These are phyloP conservation scores for Pittosporum tobira DNA, from an alignment of 129 eudicot species.

Conservation along the genomic window DNA sequence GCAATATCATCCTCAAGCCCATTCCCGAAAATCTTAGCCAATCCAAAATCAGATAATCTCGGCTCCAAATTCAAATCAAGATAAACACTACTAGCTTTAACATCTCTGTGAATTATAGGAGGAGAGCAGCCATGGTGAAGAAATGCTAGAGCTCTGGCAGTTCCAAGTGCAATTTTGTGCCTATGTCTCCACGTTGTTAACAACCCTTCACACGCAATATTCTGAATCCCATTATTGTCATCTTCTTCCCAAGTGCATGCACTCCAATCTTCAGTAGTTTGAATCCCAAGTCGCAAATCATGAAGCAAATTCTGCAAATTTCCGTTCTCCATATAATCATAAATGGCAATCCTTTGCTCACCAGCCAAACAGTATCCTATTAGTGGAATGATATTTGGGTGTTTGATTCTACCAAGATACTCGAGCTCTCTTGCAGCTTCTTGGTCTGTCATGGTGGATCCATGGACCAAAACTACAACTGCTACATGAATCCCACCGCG, in stretches of 20 bases:
- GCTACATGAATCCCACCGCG: constrained; percentile 76
- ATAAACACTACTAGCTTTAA: constrained; percentile 72
- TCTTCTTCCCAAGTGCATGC: constrained; percentile 69
- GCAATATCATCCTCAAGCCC: constrained; percentile 35
- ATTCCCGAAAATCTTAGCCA: constrained; percentile 63
- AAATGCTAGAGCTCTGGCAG: constrained; percentile 75
- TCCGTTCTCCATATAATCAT: constrained; percentile 77
- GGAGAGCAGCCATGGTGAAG: constrained; percentile 93
- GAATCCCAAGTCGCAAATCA: constrained; percentile 70
- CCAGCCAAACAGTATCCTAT: constrained; percentile 89
- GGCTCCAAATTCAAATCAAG: constrained; percentile 72
- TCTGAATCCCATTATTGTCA: constrained; percentile 37
- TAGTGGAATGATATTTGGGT: constrained; percentile 71
- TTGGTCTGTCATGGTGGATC: constrained; percentile 67
- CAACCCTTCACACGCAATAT: constrained; percentile 40
- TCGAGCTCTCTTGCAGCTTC: constrained; percentile 85
- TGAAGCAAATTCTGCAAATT: constrained; percentile 64
- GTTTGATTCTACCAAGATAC: constrained; percentile 61
- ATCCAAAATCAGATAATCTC: constrained; percentile 69
- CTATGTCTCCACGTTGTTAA: constrained; percentile 59
- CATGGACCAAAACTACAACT: constrained; percentile 66
- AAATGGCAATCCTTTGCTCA: constrained; percentile 64
- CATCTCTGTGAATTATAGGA: constrained; percentile 69
- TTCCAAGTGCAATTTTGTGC: constrained; percentile 60
- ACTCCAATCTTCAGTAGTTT: constrained; percentile 70